Base-by-base conservation (phyloP, 1,284 basidiomycete species). In the Leccinum huronense region DNA sequence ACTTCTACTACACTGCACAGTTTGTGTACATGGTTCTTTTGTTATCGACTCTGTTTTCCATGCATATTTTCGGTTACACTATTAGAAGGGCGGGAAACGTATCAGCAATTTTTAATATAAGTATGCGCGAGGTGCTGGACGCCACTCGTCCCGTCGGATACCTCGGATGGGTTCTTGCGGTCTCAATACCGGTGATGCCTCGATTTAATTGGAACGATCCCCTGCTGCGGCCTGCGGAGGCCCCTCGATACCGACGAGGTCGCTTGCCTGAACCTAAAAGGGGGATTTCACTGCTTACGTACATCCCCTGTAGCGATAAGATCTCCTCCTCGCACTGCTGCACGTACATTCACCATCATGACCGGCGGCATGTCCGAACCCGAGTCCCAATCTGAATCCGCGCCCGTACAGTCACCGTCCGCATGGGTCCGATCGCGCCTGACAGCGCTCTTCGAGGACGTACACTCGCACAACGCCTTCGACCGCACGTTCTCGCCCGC, bases 401-500 rank as follows among this genome's bases (percentile, higher is more conserved):
- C 45, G 10, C 10, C 40, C 5, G 40, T n/a, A 5, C 48, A 38
- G 16, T n/a, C 23, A 62, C 58, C 10, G 56, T 67, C 67, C n/a
- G 31, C 65, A 8, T 77, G 73, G 75, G 36, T 70, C 58, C 71
- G 73, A 51, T 68, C 72, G 13, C 69, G 61, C 19, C 61, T 77
- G 42, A 68, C 69, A 1, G 60, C 68, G 11, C 63, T 79, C 6
- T 80, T 74, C 65, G 71, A 76, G 1, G 68, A 68, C 10, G 62
- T 61, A 16, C 56, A 60, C 16, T 66, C 71, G 57, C 66, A 70
- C 10, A 64, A 59, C 3, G 38, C 66, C 13, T 76, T 80, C 61
- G 69, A 75, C 23, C 63, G 62, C 30, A 62, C 71, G 2, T 82
- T 83, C 67, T 71, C 77, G 16, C 66, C 76, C 1, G 61, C 71